A percentile compares a stretch with the other conserved stretches of the same genome.
phyloP scores from a whole-genome alignment of 2,329 filamentous ascomycete genomes.

The Endoconidiophora polonica region DNA sequence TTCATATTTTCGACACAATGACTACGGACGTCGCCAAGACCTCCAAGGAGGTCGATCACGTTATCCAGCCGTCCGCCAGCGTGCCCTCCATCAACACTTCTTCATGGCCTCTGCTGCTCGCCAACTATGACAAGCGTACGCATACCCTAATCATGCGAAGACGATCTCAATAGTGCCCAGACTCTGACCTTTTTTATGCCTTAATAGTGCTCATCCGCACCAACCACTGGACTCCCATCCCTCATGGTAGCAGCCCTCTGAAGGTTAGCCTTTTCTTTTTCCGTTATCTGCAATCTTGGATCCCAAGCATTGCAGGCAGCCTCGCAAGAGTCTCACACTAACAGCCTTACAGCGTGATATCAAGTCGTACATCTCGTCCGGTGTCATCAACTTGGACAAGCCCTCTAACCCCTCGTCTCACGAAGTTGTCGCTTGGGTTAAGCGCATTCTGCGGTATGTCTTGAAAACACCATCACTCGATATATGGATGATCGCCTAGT shows the following conservation, averaged over 20 bases:
- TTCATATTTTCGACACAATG: slow-evolving; percentile 18
- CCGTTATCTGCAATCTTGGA: background rate
- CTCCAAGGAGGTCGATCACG: slow-evolving; percentile 50
- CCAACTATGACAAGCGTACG: slow-evolving; percentile 87
- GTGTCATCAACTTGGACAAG: slow-evolving; percentile 80
- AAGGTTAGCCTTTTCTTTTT: slow-evolving; percentile 25
- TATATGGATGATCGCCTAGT: background rate
- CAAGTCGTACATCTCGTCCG: slow-evolving; percentile 91
- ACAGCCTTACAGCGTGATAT: slow-evolving; percentile 48
- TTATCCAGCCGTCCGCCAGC: slow-evolving; percentile 80
- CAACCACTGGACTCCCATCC: slow-evolving; percentile 92
- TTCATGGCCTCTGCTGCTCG: slow-evolving; percentile 82
- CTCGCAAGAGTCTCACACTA: background rate
- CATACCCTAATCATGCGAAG: background rate
- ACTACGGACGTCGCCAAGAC: slow-evolving; percentile 31
- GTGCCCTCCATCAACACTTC: slow-evolving; percentile 69
- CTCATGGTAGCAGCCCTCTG: slow-evolving; percentile 76
- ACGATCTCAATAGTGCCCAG: background rate
- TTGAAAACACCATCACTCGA: background rate
- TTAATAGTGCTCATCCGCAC: slow-evolving; percentile 70
- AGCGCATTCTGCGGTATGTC: slow-evolving; percentile 76
- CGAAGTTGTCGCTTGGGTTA: slow-evolving; percentile 98
- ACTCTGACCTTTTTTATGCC: slow-evolving; percentile 16
- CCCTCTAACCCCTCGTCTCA: slow-evolving; percentile 95
- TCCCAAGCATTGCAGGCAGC: background rate